Percentiles rank a stretch among this genome's conserved stretches.
These are phyloP conservation scores for Ramaria sp. DNA, from an alignment of 768 basidiomycete genomes.

Conservation along the genomic window DNA sequence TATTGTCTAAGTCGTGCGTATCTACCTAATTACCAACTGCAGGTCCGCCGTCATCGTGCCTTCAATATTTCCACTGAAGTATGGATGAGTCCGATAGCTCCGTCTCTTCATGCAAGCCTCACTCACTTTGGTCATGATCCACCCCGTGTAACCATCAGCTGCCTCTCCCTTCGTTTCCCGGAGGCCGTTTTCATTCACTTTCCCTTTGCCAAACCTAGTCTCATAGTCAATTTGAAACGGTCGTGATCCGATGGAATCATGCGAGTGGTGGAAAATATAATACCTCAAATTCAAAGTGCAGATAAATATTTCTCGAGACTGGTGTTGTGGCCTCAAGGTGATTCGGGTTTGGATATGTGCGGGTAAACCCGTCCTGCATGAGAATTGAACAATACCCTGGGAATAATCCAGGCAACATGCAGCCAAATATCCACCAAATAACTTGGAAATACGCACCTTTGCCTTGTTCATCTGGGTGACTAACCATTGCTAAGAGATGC, in stretches of 20 bases:
- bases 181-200: neutral
- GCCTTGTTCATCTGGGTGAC: conserved; percentile 11
- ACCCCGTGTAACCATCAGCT: neutral
- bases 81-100: neutral
- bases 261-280: neutral
- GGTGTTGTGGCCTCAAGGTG: conserved; percentile 13
- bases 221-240: neutral
- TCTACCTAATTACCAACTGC: no score
- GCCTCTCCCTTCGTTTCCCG: neutral
- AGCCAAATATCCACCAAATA: no score
- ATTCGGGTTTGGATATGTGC: conserved; percentile 11
- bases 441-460: conserved; percentile 8
- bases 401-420: neutral
- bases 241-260: neutral
- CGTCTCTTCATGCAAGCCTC: neutral
- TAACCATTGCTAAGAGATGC: conserved; percentile 11
- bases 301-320: conserved; percentile 13
- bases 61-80: neutral
- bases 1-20: no score
- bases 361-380: conserved; percentile 12
- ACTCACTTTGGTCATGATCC: conserved; percentile 1
- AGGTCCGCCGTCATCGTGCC: no score
- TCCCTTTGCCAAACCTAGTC: neutral
- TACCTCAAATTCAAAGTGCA: conserved; percentile 16
- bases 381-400: conserved; percentile 14